Evolutionary conservation across 257 asterid genomes (phyloP).

Genomic region (Echium plantagineum): DNA sequence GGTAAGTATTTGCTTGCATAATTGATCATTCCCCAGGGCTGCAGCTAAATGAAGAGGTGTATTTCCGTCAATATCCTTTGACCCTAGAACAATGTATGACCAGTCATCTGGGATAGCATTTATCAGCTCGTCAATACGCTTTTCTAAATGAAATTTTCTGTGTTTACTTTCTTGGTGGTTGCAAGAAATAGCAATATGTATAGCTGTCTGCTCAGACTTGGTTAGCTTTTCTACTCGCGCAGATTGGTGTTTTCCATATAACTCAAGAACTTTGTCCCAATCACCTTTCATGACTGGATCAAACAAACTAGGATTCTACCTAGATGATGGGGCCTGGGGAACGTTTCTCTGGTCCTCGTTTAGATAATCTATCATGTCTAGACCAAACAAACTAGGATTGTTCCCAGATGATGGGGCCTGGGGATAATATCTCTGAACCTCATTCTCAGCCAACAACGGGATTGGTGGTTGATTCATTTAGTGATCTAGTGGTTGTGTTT

Average conservation of each 20-base stretch:
- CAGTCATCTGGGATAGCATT: background rate
- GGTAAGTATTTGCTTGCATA: slow-evolving; percentile 13
- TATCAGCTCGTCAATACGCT: slow-evolving; percentile 13
- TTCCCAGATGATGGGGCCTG: too few relatives aligned
- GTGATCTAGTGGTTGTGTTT: too few relatives aligned
- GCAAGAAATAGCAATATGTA: slow-evolving; percentile 37
- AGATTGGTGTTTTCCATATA: background rate
- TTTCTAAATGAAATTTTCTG: background rate
- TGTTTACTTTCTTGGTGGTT: slow-evolving; percentile 10
- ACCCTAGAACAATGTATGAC: background rate
- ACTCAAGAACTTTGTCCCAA: slow-evolving; percentile 16
- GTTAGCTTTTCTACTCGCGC: slow-evolving; percentile 21
- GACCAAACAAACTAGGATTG: slow-evolving; percentile 6
- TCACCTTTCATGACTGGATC: slow-evolving; percentile 19
- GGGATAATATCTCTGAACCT: too few relatives aligned
- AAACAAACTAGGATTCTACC: slow-evolving; percentile 8
- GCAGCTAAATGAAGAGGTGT: slow-evolving; percentile 49
- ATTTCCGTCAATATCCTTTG: slow-evolving; percentile 23
- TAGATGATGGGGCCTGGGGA: too few relatives aligned
- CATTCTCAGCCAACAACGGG: too few relatives aligned
- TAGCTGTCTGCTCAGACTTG: slow-evolving; percentile 32
- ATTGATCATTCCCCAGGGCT: slow-evolving; percentile 18
- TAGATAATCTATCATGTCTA: slow-evolving; percentile 27
- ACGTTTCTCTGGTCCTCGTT: too few relatives aligned
- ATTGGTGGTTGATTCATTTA: too few relatives aligned